A percentile compares a stretch with the other conserved stretches of the same genome.
Evolutionary conservation across 2,329 filamentous ascomycete genomes (phyloP).

Genomic region (Penicillium glabrum): DNA sequence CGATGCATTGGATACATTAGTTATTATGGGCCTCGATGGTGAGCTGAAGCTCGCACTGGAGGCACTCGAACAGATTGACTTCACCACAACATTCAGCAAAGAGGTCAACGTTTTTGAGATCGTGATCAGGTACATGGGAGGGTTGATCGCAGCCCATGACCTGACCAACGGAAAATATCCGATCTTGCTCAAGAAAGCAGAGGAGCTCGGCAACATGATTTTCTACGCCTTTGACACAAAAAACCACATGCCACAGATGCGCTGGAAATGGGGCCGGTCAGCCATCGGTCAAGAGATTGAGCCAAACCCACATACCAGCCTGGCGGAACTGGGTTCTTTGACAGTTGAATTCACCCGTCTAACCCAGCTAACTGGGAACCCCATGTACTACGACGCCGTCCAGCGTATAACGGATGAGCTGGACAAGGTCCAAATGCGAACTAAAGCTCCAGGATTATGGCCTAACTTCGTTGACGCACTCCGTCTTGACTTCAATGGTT

Average conservation of each 20-base stretch:
- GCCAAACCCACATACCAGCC: slow-evolving; percentile 63
- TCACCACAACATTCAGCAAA: slow-evolving; percentile 65
- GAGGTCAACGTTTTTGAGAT: slow-evolving; percentile 90
- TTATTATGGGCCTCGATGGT: slow-evolving; percentile 76
- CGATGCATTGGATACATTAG: slow-evolving; percentile 77
- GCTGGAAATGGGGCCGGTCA: slow-evolving; percentile 23
- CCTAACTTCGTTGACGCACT: slow-evolving; percentile 68
- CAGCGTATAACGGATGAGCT: slow-evolving; percentile 80
- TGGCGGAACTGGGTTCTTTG: slow-evolving; percentile 73
- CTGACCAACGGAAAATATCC: slow-evolving; percentile 71
- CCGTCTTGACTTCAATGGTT: slow-evolving; percentile 28
- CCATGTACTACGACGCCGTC: slow-evolving; percentile 86
- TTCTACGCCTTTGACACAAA: slow-evolving; percentile 87
- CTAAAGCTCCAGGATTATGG: slow-evolving; percentile 75
- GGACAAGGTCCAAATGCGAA: slow-evolving; percentile 69
- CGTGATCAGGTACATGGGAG: slow-evolving; percentile 86
- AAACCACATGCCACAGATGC: slow-evolving; percentile 74
- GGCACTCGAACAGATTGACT: slow-evolving; percentile 73
- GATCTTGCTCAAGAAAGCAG: slow-evolving; percentile 72
- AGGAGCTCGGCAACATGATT: slow-evolving; percentile 77
- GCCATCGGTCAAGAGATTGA: slow-evolving; percentile 29
- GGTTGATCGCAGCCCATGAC: slow-evolving; percentile 82
- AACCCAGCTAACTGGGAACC: slow-evolving; percentile 76
- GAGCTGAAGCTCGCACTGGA: slow-evolving; percentile 78
- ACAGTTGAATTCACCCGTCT: slow-evolving; percentile 90